These are phyloP conservation scores for Teratosphaeria destructans DNA, from an alignment of 2,329 filamentous ascomycete species.

Conservation along the genomic window DNA sequence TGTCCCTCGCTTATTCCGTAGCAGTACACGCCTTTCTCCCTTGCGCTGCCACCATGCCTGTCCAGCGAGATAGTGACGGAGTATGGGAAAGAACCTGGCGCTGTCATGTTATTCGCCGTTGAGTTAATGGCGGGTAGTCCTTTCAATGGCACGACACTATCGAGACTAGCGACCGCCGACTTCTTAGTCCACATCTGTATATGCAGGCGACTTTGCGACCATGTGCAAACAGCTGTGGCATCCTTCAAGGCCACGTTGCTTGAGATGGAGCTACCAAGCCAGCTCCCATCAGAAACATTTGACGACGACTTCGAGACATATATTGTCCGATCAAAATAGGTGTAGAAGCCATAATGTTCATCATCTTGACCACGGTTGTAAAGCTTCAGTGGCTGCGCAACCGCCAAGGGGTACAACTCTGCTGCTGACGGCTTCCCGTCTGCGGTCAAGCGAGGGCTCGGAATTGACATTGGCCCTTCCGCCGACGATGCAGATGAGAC, in stretches of 20 bases:
- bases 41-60: slow-evolving; percentile 46
- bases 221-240: slow-evolving; percentile 34
- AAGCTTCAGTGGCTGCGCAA: slow-evolving; percentile 66
- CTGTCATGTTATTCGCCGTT: slow-evolving; percentile 36
- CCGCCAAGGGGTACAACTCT: slow-evolving; percentile 58
- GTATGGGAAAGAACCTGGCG: slow-evolving; percentile 51
- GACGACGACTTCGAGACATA: slow-evolving; percentile 55
- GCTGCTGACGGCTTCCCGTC: slow-evolving; percentile 67
- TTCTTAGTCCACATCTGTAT: slow-evolving; percentile 53
- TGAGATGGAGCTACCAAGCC: not conserved
- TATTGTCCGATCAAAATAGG: slow-evolving; percentile 78
- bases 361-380: slow-evolving; percentile 70
- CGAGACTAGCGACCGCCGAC: slow-evolving; percentile 6
- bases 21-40: slow-evolving; percentile 50
- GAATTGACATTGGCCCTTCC: slow-evolving; percentile 36
- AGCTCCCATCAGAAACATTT: slow-evolving; percentile 27
- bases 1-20: slow-evolving; percentile 44
- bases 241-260: slow-evolving; percentile 4
- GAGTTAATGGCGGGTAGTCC: slow-evolving; percentile 17
- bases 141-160: not conserved
- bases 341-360: slow-evolving; percentile 92
- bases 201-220: slow-evolving; percentile 50
- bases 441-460: slow-evolving; percentile 49
- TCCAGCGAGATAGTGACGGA: slow-evolving; percentile 51
- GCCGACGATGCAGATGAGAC: slow-evolving; percentile 26